Percentiles rank a stretch among this genome's conserved stretches.
Evolutionary conservation across 2,329 filamentous ascomycete species (phyloP).

Genomic region (Penicillium expansum): DNA sequence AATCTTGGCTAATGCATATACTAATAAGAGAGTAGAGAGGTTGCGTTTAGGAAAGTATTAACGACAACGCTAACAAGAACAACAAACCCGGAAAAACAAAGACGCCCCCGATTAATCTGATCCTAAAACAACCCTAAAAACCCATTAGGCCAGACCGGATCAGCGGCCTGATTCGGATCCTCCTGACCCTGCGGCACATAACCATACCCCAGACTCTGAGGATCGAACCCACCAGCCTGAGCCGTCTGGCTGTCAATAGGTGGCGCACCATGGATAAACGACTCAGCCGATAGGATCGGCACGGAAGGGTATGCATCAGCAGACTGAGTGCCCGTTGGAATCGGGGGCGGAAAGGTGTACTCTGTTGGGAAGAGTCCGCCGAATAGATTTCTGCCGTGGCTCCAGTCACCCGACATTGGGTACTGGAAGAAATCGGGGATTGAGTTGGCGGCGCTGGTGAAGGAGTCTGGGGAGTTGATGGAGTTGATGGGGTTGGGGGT

Average conservation of each 20-base stretch:
- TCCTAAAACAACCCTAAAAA: slow-evolving; percentile 22
- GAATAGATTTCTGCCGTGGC: slow-evolving; percentile 36
- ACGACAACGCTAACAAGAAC: background rate
- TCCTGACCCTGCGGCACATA: slow-evolving; percentile 7
- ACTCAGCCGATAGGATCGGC: slow-evolving; percentile 19
- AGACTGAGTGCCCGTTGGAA: background rate
- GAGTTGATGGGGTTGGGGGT: slow-evolving; percentile 8
- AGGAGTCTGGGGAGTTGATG: slow-evolving; percentile 29
- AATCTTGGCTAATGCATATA: background rate
- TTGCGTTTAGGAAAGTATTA: background rate
- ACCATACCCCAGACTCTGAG: slow-evolving; percentile 5
- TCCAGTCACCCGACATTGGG: slow-evolving; percentile 89
- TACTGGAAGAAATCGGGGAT: slow-evolving; percentile 75
- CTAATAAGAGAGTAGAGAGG: background rate
- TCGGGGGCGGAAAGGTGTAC: background rate
- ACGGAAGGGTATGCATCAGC: slow-evolving; percentile 4
- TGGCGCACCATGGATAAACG: slow-evolving; percentile 14
- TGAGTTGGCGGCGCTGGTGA: slow-evolving; percentile 13
- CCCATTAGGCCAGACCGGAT: slow-evolving; percentile 15
- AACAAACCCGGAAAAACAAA: background rate
- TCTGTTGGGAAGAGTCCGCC: slow-evolving; percentile 24
- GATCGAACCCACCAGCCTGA: background rate
- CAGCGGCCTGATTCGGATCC: slow-evolving; percentile 1
- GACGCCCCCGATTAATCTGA: background rate
- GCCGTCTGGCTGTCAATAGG: background rate